phyloP scores from a whole-genome alignment of 331 rosid genomes.

The Ulmus americana region DNA sequence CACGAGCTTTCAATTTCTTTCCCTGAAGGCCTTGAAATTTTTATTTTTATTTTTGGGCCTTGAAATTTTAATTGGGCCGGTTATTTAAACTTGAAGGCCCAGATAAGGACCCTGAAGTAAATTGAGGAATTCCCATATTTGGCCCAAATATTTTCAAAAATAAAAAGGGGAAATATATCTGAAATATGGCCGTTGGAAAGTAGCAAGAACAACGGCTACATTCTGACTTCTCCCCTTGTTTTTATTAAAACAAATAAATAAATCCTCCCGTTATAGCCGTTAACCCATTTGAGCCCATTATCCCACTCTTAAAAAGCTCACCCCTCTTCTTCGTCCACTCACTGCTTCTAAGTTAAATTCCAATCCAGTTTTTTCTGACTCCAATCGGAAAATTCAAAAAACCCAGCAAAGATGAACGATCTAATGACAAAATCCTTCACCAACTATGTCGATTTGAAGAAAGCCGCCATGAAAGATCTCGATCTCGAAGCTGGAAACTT shows the following conservation, averaged over 20 bases:
- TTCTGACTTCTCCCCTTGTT: not conserved
- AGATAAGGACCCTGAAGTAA: no score
- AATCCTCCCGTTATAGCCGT: not conserved
- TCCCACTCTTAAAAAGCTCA: not conserved
- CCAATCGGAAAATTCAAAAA: not conserved
- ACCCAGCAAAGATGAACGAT: conserved; percentile 49
- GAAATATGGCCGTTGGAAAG: conserved; percentile 5
- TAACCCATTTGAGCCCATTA: not conserved
- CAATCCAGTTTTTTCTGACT: not conserved
- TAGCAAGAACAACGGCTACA: not conserved
- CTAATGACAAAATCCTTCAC: conserved; percentile 88
- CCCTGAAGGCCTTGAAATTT: no score
- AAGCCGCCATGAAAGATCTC: conserved; percentile 68
- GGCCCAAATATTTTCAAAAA: no score
- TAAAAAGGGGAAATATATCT: no score
- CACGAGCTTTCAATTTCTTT: no score
- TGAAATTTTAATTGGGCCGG: no score
- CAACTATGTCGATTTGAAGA: conserved; percentile 74
- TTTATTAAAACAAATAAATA: not conserved
- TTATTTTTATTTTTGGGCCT: no score
- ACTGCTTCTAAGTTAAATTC: not conserved
- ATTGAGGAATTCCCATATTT: no score
- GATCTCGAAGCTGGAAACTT: conserved; percentile 67
- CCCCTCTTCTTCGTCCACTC: not conserved
- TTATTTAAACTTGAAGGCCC: no score